Percentiles rank a stretch among this genome's conserved stretches.
Conservation (phyloP, 1,284 basidiomycete genomes). For the Pisolithus thermaeus region DNA sequence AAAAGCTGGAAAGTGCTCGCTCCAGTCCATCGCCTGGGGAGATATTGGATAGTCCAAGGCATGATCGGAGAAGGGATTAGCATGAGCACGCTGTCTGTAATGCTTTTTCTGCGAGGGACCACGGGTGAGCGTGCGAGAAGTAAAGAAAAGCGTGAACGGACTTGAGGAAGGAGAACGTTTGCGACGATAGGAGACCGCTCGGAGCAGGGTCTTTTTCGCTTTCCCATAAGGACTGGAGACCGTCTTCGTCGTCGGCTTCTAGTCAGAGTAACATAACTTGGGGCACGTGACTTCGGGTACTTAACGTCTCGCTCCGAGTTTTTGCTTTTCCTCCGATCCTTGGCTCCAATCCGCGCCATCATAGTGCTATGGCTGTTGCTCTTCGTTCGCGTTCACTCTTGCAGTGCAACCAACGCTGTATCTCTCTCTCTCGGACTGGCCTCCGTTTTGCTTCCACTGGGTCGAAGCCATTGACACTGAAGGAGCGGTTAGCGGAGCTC, state of each 20-base stretch:
- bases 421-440: slow-evolving; percentile 37
- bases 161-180: slow-evolving; percentile 22
- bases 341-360: not conserved
- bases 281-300: slow-evolving; percentile 12
- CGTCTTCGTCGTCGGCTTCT: too few relatives aligned
- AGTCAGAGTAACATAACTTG: too few relatives aligned
- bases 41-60: slow-evolving; percentile 84
- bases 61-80: slow-evolving; percentile 98
- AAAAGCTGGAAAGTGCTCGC: slow-evolving; percentile 77
- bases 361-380: slow-evolving; percentile 20
- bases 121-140: not conserved
- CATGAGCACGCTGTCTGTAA: slow-evolving; percentile 96
- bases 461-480: slow-evolving; percentile 71
- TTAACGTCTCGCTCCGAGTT: not conserved
- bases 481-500: slow-evolving; percentile 86
- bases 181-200: slow-evolving; percentile 1
- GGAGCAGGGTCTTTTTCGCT: slow-evolving; percentile 20
- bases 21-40: slow-evolving; percentile 82
- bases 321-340: slow-evolving; percentile 9
- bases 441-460: slow-evolving; percentile 62
- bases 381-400: slow-evolving; percentile 30
- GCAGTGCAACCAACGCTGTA: slow-evolving; percentile 38
- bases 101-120: slow-evolving; percentile 72
- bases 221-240: slow-evolving; percentile 16
- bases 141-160: too few relatives aligned